Evolutionary conservation across 163 green algal genomes (phyloP), one percentile per base, ranked within the genome.

Genomic region (Chlamydomonas reinhardtii): DNA sequence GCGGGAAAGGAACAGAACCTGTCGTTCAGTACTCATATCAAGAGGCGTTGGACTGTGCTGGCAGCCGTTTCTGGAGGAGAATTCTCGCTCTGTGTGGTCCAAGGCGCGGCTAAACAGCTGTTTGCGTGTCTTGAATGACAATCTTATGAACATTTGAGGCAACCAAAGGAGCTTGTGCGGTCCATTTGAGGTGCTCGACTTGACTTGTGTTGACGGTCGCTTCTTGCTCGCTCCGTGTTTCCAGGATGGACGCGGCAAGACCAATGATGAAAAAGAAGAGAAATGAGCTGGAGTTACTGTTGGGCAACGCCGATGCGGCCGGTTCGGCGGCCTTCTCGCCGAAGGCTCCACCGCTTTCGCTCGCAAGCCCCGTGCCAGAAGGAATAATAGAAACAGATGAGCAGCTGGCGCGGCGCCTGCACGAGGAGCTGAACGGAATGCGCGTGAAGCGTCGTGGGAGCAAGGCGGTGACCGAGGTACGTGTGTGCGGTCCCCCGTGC

Each of bases 381-480:
- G 56, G 54, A 0, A 31, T 35, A 29, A 59, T 37, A 9, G 80
- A 86, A 39, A 86, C 48, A 29, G 80, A 86, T 54, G 80, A 86
- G 34, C 54, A 79, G 56, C 56, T 86, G 34, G 80, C 80, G 19
- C 80, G 80, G 5, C 54, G 80, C 14, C 80, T 86, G 2, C 80
- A 86, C 8, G 80, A 86, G n/a, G 80, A 86, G 54, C 70, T 86
- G 2, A 86, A 86, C 15, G 80, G 80, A 25, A 85, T 27, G 15
- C 68, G 79, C 24, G 35, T n/a, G 4, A 70, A 69, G 19, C 79
- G 79, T 17, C 79, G 79, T 27, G 79, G 79, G 9, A 77, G 79
- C 68, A 75, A 54, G 11, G 79, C 79, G 22, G 32, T 85, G 1
- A 54, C 68, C 24, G 79, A 85, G 68, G 79, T 85, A 31, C 39